Percentiles rank a stretch among this genome's conserved stretches.
These are phyloP conservation scores for Platanthera guangdongensis DNA, from an alignment of 106 monocot genomes.

Conservation along the genomic window DNA sequence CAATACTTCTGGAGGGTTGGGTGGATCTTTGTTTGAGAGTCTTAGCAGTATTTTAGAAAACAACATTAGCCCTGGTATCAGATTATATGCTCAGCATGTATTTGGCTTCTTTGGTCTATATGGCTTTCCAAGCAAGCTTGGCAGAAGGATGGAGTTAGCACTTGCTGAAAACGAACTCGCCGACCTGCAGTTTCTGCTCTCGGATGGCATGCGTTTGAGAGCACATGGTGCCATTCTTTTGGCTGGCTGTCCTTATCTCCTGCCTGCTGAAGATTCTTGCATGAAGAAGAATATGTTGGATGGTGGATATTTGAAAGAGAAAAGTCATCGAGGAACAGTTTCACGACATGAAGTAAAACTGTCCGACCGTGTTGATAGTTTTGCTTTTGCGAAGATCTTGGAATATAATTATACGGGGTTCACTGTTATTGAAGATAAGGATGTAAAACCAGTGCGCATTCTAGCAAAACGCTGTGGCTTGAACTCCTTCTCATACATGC, in stretches of 20 bases:
- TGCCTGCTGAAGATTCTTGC: conserved; percentile 31
- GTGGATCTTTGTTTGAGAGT: conserved; percentile 18
- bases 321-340: conserved; percentile 4
- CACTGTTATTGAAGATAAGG: conserved; percentile 28
- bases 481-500: conserved; percentile 43
- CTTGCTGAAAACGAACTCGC: conserved; percentile 48
- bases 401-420: conserved; percentile 75
- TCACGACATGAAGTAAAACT: conserved; percentile 34
- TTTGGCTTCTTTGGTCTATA: conserved; percentile 62
- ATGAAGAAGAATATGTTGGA: conserved; percentile 3
- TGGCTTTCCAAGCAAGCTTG: conserved; percentile 61
- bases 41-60: conserved; percentile 37
- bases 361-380: conserved; percentile 50
- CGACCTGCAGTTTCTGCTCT: conserved; percentile 51
- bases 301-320: conserved; percentile 9
- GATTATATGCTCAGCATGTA: conserved; percentile 46
- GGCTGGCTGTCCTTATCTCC: conserved; percentile 51
- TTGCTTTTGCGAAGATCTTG: conserved; percentile 48
- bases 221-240: conserved; percentile 59
- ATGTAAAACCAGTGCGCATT: conserved; percentile 32
- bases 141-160: conserved; percentile 36
- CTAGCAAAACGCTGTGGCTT: conserved; percentile 60
- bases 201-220: conserved; percentile 29
- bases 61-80: conserved; percentile 24
- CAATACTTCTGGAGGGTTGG: conserved; percentile 8